Percentiles rank a stretch among this genome's conserved stretches.
Conservation (phyloP, 768 basidiomycete genomes). For the Clitopilus hobsonii region DNA sequence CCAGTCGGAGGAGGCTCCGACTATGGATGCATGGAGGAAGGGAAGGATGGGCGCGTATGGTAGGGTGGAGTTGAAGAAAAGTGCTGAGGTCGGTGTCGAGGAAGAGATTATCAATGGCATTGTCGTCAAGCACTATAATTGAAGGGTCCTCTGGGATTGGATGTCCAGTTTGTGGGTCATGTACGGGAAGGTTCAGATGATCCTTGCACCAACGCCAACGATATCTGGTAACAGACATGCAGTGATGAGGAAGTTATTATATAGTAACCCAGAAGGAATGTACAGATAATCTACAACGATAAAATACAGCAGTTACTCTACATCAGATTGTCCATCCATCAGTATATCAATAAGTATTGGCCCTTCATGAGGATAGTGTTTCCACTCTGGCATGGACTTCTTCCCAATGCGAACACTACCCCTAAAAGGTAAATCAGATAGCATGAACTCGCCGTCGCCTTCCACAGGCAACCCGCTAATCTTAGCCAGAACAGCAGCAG, state of each 20-base stretch:
- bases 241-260: too few relatives aligned
- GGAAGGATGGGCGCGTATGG: slow-evolving; percentile 51
- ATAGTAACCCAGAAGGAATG: not conserved
- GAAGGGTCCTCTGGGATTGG: too few relatives aligned
- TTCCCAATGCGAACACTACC: slow-evolving; percentile 66
- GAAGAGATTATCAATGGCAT: slow-evolving; percentile 53
- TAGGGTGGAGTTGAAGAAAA: slow-evolving; percentile 34
- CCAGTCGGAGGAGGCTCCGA: slow-evolving; percentile 38
- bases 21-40: slow-evolving; percentile 48
- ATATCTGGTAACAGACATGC: too few relatives aligned
- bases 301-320: not conserved
- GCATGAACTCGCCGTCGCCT: slow-evolving; percentile 40
- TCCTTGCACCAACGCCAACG: too few relatives aligned
- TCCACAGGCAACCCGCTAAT: slow-evolving; percentile 58
- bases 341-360: too few relatives aligned
- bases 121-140: slow-evolving; percentile 49
- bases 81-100: slow-evolving; percentile 40
- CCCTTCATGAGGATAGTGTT: not conserved
- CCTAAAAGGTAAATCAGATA: slow-evolving; percentile 60
- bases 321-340: too few relatives aligned
- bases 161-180: too few relatives aligned
- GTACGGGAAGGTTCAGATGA: too few relatives aligned
- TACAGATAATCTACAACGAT: not conserved
- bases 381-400: slow-evolving; percentile 23
- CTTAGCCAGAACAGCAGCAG: slow-evolving; percentile 53